Evolutionary conservation across 148 eudicot species (phyloP).

Genomic region (Cornus florida): DNA sequence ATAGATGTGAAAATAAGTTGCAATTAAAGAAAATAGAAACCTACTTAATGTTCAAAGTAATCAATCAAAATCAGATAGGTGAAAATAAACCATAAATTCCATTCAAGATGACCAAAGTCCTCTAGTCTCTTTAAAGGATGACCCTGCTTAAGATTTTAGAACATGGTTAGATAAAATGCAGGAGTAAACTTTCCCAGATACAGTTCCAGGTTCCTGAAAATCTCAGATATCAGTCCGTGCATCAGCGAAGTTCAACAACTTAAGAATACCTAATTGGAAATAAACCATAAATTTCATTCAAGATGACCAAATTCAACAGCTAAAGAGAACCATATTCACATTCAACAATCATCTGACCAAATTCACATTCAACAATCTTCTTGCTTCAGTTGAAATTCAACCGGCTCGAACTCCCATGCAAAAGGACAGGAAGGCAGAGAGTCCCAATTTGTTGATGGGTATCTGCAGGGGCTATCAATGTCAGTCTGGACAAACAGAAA

Average conservation of each 20-base stretch:
- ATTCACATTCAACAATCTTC: neutral
- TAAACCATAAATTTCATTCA: neutral
- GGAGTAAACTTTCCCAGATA: neutral
- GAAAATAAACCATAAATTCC: too few relatives aligned
- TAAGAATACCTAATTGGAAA: neutral
- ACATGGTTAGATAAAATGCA: conserved; percentile 7
- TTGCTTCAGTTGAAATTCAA: conserved; percentile 31
- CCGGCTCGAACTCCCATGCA: conserved; percentile 26
- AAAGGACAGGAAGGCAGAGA: neutral
- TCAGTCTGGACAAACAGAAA: too few relatives aligned
- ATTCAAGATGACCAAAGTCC: too few relatives aligned
- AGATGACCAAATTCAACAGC: neutral
- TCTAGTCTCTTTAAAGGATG: conserved; percentile 83
- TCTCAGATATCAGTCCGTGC: neutral
- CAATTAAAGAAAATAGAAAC: too few relatives aligned
- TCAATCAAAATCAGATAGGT: too few relatives aligned
- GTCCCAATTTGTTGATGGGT: too few relatives aligned
- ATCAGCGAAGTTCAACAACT: neutral
- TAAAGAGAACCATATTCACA: neutral
- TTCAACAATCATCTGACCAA: too few relatives aligned
- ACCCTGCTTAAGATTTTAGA: conserved; percentile 52
- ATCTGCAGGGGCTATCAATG: too few relatives aligned
- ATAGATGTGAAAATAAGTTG: too few relatives aligned
- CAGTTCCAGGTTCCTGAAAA: neutral
- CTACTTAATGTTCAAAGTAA: too few relatives aligned